Percentiles rank a stretch among this genome's conserved stretches.
These are phyloP conservation scores for Hippophae rhamnoides DNA, from an alignment of 306 rosid species.

Conservation along the genomic window DNA sequence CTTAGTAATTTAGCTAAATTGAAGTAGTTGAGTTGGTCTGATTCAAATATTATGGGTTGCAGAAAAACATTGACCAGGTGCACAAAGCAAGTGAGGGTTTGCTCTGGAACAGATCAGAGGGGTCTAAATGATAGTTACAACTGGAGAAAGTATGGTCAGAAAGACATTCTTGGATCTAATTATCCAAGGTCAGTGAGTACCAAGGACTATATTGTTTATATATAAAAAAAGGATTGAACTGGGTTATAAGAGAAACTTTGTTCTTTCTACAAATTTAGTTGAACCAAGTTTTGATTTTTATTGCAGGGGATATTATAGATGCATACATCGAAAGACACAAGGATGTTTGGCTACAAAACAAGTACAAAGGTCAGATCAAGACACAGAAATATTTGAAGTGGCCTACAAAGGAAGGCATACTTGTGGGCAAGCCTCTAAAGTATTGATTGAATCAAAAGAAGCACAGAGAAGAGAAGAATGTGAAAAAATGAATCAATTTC, in stretches of 20 bases:
- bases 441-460: constrained; percentile 22
- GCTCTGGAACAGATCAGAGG: constrained; percentile 30
- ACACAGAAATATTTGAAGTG: constrained; percentile 33
- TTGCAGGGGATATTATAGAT: constrained; percentile 79
- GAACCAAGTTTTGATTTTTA: neutral
- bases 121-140: constrained; percentile 54
- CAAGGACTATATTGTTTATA: neutral
- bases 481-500: constrained; percentile 9
- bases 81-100: constrained; percentile 52
- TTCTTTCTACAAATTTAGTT: too few species aligned
- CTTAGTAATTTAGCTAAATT: constrained; percentile 1
- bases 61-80: constrained; percentile 48
- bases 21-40: neutral
- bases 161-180: constrained; percentile 72
- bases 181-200: constrained; percentile 47
- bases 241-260: neutral
- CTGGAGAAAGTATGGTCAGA: constrained; percentile 97
- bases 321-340: constrained; percentile 50
- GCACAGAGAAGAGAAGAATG: constrained; percentile 16
- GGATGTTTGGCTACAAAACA: constrained; percentile 84
- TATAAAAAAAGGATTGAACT: neutral
- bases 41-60: constrained; percentile 18
- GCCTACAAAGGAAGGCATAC: constrained; percentile 62
- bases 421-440: constrained; percentile 36
- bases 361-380: constrained; percentile 67